A percentile compares a stretch with the other conserved stretches of the same genome.
These are phyloP conservation scores for Neurospora sp. DNA, from an alignment of 495 filamentous ascomycete genomes.

Conservation along the genomic window DNA sequence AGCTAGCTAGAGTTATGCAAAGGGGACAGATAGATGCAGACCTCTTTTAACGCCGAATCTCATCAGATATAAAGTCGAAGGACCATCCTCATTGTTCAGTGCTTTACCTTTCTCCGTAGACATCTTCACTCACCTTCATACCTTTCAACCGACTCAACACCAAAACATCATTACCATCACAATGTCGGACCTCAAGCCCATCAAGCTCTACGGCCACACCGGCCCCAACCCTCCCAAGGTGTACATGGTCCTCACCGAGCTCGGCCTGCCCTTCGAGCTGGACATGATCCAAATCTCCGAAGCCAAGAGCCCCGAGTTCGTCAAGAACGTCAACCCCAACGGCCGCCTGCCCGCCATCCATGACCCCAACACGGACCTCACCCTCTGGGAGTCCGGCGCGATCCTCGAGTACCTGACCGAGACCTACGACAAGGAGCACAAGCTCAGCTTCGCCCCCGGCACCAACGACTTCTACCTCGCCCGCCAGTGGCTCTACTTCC, in stretches of 20 bases:
- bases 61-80: not conserved
- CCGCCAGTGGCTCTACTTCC: conserved; percentile 60
- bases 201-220: conserved; percentile 24
- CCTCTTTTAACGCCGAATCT: not conserved
- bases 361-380: conserved; percentile 57
- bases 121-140: not conserved
- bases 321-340: conserved; percentile 54
- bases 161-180: not conserved
- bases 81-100: not conserved
- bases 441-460: conserved; percentile 43
- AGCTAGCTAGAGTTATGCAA: not conserved
- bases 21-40: not conserved
- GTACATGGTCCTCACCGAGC: conserved; percentile 51
- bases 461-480: conserved; percentile 39
- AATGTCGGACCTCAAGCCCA: conserved; percentile 18
- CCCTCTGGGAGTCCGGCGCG: conserved; percentile 64
- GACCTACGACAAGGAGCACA: conserved; percentile 55
- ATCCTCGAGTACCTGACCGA: conserved; percentile 64
- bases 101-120: not conserved
- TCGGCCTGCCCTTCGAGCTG: conserved; percentile 45
- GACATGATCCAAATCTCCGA: conserved; percentile 32
- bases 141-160: not conserved
- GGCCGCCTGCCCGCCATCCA: conserved; percentile 55
- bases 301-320: conserved; percentile 47
- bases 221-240: conserved; percentile 48